These are phyloP conservation scores for Chaetomium sp. DNA, from an alignment of 2,329 filamentous ascomycete species.

Conservation along the genomic window DNA sequence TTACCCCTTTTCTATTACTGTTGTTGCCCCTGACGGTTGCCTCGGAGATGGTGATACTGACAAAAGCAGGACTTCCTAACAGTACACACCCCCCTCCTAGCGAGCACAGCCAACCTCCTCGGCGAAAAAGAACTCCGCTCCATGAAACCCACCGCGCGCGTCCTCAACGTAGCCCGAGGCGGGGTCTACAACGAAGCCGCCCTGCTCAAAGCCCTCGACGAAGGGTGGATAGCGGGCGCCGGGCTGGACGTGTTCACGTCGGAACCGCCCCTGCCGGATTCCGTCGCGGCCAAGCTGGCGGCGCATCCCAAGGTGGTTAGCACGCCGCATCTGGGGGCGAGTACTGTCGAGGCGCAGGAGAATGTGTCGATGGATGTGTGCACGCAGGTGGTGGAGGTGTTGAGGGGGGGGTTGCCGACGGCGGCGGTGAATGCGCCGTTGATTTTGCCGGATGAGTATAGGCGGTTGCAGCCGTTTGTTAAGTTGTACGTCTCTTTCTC, in stretches of 20 bases:
- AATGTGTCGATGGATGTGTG: conserved; percentile 80
- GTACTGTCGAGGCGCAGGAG: conserved; percentile 75
- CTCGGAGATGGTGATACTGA: not conserved
- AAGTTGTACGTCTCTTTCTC: conserved; percentile 37
- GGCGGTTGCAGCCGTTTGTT: conserved; percentile 71
- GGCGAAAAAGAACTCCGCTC: conserved; percentile 56
- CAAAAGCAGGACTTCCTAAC: conserved; percentile 60
- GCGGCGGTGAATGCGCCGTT: conserved; percentile 75
- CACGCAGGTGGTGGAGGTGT: conserved; percentile 67
- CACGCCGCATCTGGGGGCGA: conserved; percentile 74
- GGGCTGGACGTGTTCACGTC: conserved; percentile 74
- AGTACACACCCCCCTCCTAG: conserved; percentile 73
- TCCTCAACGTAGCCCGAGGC: conserved; percentile 73
- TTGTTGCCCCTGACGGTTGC: not conserved
- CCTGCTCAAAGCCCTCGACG: conserved; percentile 62
- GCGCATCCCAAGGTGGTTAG: conserved; percentile 66
- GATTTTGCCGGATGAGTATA: conserved; percentile 74
- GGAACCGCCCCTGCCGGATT: conserved; percentile 55
- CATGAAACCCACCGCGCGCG: conserved; percentile 68
- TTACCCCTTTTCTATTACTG: no score
- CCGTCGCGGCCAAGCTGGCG: conserved; percentile 56
- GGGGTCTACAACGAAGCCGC: conserved; percentile 75
- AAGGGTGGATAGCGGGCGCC: conserved; percentile 66
- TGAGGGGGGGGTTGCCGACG: conserved; percentile 66
- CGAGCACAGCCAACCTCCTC: conserved; percentile 69